These are phyloP conservation scores for Tolypocladium ovalisporum DNA, from an alignment of 2,329 filamentous ascomycete species.

Conservation along the genomic window DNA sequence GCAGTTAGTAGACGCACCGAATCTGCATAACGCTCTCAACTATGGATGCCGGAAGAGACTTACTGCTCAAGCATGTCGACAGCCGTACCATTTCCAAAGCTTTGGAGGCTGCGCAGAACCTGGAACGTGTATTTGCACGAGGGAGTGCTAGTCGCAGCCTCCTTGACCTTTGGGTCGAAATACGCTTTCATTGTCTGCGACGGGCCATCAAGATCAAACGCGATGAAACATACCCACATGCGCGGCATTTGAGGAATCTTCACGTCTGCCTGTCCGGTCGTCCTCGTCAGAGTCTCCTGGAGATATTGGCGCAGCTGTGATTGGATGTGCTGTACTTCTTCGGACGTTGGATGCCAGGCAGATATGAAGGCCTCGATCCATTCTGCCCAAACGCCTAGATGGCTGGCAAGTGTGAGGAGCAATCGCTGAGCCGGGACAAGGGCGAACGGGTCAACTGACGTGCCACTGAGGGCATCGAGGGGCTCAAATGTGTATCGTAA, in stretches of 20 bases:
- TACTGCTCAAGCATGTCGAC: background rate
- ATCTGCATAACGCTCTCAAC: too few relatives aligned
- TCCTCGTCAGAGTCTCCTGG: background rate
- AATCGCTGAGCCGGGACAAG: background rate
- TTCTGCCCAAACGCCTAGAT: background rate
- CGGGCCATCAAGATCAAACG: background rate
- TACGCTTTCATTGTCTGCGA: background rate
- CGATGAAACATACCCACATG: background rate
- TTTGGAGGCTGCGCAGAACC: background rate
- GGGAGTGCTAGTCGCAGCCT: background rate
- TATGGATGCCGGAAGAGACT: too few relatives aligned
- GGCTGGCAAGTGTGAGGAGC: background rate
- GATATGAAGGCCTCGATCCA: background rate
- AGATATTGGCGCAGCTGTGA: background rate
- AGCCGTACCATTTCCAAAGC: background rate
- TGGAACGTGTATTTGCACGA: background rate
- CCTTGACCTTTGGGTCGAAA: background rate
- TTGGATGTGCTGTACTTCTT: background rate
- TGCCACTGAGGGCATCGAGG: background rate
- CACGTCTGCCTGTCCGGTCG: background rate
- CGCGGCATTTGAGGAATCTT: background rate
- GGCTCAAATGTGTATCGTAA: background rate
- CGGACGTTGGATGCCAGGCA: background rate
- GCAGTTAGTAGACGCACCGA: too few relatives aligned
- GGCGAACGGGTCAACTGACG: background rate